Evolutionary conservation across 2,329 filamentous ascomycete species (phyloP), one percentile per base, ranked within the genome.

Genomic region (Dactylellina cionopaga): DNA sequence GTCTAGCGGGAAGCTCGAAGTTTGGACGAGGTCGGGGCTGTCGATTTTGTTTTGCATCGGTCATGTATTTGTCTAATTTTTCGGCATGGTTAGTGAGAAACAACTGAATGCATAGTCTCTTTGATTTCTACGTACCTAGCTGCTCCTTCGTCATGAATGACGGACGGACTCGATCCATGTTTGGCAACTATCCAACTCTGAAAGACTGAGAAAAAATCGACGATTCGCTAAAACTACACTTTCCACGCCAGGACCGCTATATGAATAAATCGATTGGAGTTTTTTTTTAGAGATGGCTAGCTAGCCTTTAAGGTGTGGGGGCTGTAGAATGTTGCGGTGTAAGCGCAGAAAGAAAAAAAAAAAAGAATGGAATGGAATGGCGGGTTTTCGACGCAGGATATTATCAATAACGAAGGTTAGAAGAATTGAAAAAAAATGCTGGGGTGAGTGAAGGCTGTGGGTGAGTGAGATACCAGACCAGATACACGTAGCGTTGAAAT

Each of bases 121-220:
- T 22, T 58, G 27, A 22, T 35, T 37, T 5, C 58, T 22, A 75
- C 70, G 47, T 74, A 77, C 76, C 75, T 43, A 77, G 74, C 51
- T 77, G 76, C 71, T 77, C 76, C 52, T 77, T 77, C 22, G 76
- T 77, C 76, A 77, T 77, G 52, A 77, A 77, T 11, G 76, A 77
- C 44, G 59, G 68, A 24, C 68, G 68, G 43, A 64, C 68, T 52
- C 68, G 68, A 51, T 72, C 68, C 68, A 72, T 72, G 11, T 13
- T 60, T 17, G n/a, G 22, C 25, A 11, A 43, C 22, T 27, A 31
- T 41, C 13, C 27, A 41, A 47, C 22, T 25, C 24, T 19, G 10
- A 35, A 7, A 17, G 56, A 29, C 29, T 24, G 17, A 13, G 25
- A 49, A 11, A 49, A 24, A 31, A 41, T 19, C 5, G 15, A n/a